Conservation (phyloP, 1,284 basidiomycete species). For the Naganishia sp. region DNA sequence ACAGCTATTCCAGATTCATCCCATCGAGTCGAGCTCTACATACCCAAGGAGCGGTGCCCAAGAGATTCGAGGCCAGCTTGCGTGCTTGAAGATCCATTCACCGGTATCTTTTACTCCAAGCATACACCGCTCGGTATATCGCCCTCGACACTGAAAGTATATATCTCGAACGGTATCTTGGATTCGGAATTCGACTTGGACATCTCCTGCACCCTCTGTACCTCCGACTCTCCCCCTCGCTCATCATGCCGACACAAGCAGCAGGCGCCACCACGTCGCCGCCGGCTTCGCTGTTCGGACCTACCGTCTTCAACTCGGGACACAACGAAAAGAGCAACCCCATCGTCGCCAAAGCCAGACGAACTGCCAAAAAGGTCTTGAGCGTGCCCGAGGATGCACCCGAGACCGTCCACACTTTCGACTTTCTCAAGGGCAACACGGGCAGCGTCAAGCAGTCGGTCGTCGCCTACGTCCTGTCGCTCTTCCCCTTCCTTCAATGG, state of each 20-base stretch:
- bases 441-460: slow-evolving; percentile 54
- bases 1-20: background rate
- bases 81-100: slow-evolving; percentile 2
- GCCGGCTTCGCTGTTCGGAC: slow-evolving; percentile 21
- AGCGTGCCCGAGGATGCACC: slow-evolving; percentile 47
- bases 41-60: slow-evolving; percentile 5
- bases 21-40: background rate
- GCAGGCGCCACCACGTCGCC: slow-evolving; percentile 19
- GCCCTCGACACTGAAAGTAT: background rate
- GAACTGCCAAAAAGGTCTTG: slow-evolving; percentile 39
- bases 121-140: background rate
- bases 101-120: too few relatives aligned
- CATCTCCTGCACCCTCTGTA: background rate
- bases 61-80: background rate
- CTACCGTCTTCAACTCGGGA: slow-evolving; percentile 17
- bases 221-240: background rate
- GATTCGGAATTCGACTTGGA: slow-evolving; percentile 17
- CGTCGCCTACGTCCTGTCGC: slow-evolving; percentile 63
- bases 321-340: slow-evolving; percentile 4
- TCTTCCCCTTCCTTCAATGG: slow-evolving; percentile 85
- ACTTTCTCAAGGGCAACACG: slow-evolving; percentile 31
- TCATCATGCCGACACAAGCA: slow-evolving; percentile 25
- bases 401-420: slow-evolving; percentile 39
- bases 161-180: background rate
- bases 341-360: slow-evolving; percentile 20